Conservation (phyloP, 1,139 yeast species). For the Arxiozyma slooffiae region DNA sequence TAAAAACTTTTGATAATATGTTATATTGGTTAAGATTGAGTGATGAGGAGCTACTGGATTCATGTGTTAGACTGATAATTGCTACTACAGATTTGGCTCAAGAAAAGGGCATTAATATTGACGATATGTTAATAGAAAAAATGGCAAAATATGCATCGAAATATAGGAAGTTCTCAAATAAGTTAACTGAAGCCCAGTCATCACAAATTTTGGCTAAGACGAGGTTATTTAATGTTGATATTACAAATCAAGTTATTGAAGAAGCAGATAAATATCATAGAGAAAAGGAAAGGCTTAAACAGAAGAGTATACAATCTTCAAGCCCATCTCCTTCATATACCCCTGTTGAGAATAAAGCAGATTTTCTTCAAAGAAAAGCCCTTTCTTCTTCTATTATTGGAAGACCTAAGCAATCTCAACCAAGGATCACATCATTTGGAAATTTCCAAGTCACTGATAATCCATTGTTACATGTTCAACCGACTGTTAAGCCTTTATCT, state of each 20-base stretch:
- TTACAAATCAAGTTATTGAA: slow-evolving; percentile 44
- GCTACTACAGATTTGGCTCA: slow-evolving; percentile 56
- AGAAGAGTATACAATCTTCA: background rate
- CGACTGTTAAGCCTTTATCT: slow-evolving; percentile 34
- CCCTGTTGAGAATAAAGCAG: slow-evolving; percentile 22
- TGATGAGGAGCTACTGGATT: slow-evolving; percentile 60
- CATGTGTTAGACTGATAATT: slow-evolving; percentile 65
- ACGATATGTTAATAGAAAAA: slow-evolving; percentile 40
- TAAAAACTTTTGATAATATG: slow-evolving; percentile 46
- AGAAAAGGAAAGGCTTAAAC: slow-evolving; percentile 19
- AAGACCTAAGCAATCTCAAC: slow-evolving; percentile 34
- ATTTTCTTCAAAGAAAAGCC: slow-evolving; percentile 25
- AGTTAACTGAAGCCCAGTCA: slow-evolving; percentile 51
- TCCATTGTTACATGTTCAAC: slow-evolving; percentile 35
- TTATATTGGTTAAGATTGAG: slow-evolving; percentile 75
- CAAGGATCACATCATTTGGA: slow-evolving; percentile 43
- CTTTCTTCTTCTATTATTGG: slow-evolving; percentile 24
- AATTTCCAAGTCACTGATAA: slow-evolving; percentile 29
- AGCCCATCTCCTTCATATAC: slow-evolving; percentile 1
- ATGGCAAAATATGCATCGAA: slow-evolving; percentile 57
- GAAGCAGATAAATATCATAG: slow-evolving; percentile 39
- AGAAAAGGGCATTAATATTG: slow-evolving; percentile 41
- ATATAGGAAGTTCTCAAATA: slow-evolving; percentile 57
- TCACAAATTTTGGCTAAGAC: slow-evolving; percentile 50
- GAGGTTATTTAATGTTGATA: slow-evolving; percentile 39